Percentiles rank a stretch among this genome's conserved stretches.
Evolutionary conservation across 2,329 filamentous ascomycete species (phyloP).

Genomic region (Beauveria brongniartii): DNA sequence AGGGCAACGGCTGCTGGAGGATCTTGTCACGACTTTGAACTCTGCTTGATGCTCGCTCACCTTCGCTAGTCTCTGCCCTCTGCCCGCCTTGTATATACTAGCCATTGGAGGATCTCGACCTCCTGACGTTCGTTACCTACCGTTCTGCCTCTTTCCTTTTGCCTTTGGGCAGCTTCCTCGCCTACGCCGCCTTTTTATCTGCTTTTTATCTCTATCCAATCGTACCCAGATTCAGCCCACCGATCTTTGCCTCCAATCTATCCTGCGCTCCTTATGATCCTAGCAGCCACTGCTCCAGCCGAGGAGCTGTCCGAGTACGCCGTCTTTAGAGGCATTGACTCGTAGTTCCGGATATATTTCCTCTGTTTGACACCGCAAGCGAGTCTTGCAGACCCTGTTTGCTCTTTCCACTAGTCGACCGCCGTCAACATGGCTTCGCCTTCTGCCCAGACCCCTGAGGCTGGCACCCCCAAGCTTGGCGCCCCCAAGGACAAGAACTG

Average conservation of each 20-base stretch:
- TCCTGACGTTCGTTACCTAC: conserved; percentile 13
- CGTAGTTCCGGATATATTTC: conserved; percentile 1
- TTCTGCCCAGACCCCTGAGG: conserved; percentile 27
- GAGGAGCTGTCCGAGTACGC: conserved; percentile 13
- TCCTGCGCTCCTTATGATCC: conserved; percentile 24
- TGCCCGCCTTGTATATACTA: conserved; percentile 24
- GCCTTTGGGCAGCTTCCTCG: conserved; percentile 14
- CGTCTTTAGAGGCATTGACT: conserved; percentile 5
- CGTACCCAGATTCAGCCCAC: background rate
- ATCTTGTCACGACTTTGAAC: conserved; percentile 18
- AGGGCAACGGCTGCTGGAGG: conserved; percentile 10
- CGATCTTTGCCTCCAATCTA: conserved; percentile 9
- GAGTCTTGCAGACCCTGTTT: background rate
- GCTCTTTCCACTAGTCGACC: conserved; percentile 9
- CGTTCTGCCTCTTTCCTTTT: conserved; percentile 7
- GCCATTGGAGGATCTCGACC: conserved; percentile 12
- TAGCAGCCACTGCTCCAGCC: conserved; percentile 13
- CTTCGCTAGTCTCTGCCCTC: conserved; percentile 28
- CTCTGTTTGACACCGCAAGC: background rate
- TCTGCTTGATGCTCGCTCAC: conserved; percentile 27
- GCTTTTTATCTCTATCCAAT: background rate
- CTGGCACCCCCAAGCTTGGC: conserved; percentile 28
- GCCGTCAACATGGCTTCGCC: conserved; percentile 25
- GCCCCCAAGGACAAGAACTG: conserved; percentile 79
- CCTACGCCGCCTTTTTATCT: conserved; percentile 1